Percentiles rank a stretch among this genome's conserved stretches.
Conservation (phyloP, 805 yeast species). For the Candida sithepensis region DNA sequence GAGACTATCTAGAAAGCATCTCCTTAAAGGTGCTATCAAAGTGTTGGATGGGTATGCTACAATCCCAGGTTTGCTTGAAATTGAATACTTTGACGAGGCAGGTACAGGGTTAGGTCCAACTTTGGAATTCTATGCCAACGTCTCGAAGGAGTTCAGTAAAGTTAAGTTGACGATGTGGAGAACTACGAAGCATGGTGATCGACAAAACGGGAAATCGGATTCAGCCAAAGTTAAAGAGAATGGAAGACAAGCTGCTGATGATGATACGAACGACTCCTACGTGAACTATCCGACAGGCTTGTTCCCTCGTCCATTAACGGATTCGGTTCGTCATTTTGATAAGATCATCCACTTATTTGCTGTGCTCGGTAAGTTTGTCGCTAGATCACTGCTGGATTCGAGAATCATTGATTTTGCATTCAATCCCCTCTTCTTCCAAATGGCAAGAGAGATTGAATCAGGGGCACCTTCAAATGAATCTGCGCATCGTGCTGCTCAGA, state of each 20-base stretch:
- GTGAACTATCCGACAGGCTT: constrained; percentile 50
- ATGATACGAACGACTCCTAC: constrained; percentile 25
- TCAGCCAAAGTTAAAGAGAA: neutral
- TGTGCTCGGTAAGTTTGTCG: constrained; percentile 77
- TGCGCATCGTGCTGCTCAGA: constrained; percentile 12
- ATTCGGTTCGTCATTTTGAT: constrained; percentile 32
- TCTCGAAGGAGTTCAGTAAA: constrained; percentile 69
- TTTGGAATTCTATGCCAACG: constrained; percentile 81
- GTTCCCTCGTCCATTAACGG: constrained; percentile 63
- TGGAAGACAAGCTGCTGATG: constrained; percentile 2
- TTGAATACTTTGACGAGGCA: constrained; percentile 84
- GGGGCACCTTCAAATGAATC: neutral
- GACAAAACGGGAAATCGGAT: neutral
- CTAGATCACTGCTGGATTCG: constrained; percentile 83
- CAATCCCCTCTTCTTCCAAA: constrained; percentile 63
- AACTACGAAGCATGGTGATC: constrained; percentile 18
- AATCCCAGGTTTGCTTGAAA: constrained; percentile 77
- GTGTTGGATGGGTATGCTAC: constrained; percentile 73
- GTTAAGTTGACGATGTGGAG: constrained; percentile 70
- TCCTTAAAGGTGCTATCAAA: constrained; percentile 75
- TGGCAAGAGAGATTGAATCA: constrained; percentile 39
- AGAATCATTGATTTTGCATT: constrained; percentile 81
- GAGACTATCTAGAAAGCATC: constrained; percentile 63
- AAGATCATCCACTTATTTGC: constrained; percentile 52
- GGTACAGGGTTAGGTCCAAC: constrained; percentile 99